A percentile compares a stretch with the other conserved stretches of the same genome.
These are phyloP conservation scores for Globisporangium solare DNA, from an alignment of 352 stramenopile species.

Conservation along the genomic window DNA sequence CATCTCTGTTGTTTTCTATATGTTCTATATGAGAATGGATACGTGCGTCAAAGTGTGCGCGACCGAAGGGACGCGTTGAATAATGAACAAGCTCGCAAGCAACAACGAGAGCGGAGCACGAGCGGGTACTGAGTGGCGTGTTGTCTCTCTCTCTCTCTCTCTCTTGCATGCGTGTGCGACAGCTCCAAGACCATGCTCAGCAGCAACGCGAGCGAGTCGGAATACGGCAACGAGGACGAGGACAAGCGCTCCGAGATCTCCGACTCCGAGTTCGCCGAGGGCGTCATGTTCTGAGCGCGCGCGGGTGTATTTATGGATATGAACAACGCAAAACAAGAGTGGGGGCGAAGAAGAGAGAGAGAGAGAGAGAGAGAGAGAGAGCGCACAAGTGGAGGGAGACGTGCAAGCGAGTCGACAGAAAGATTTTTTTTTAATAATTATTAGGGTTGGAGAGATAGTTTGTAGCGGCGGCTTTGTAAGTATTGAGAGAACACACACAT, in stretches of 20 bases:
- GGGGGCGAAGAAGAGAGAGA: neutral
- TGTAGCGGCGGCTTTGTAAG: neutral
- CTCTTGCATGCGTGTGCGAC: neutral
- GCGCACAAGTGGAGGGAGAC: too few relatives aligned
- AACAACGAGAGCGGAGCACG: neutral
- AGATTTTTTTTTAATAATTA: slow-evolving; percentile 1
- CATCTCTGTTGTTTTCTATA: too few relatives aligned
- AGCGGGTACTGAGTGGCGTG: neutral
- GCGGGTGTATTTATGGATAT: too few relatives aligned
- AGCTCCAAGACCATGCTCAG: neutral
- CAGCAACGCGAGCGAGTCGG: neutral
- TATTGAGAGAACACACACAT: too few relatives aligned
- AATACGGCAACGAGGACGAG: neutral
- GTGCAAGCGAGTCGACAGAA: neutral
- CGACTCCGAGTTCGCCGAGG: neutral
- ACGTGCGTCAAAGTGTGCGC: too few relatives aligned
- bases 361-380: too few relatives aligned
- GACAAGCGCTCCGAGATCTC: neutral
- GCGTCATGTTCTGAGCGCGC: neutral
- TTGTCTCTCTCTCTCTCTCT: neutral
- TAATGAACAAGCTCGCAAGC: too few relatives aligned
- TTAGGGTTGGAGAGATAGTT: slow-evolving; percentile 1
- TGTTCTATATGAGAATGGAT: too few relatives aligned
- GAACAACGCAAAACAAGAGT: too few relatives aligned
- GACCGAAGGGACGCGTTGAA: too few relatives aligned